Percentiles rank a stretch among this genome's conserved stretches.
These are phyloP conservation scores for Simplicillium aogashimaense DNA, from an alignment of 2,329 filamentous ascomycete species.

Conservation along the genomic window DNA sequence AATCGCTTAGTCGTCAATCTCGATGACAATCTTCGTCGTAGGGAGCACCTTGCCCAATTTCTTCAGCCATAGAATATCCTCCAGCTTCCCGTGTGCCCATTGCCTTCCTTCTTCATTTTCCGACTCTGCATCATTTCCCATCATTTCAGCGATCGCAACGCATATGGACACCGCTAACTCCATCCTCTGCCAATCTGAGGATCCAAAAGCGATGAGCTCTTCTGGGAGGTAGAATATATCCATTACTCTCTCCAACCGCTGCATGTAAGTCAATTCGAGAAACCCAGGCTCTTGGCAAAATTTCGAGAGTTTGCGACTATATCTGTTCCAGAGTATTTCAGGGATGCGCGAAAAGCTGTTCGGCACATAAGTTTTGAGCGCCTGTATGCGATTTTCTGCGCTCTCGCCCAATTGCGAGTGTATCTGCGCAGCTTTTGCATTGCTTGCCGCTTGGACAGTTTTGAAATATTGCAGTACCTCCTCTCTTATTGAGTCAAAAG, in stretches of 20 bases:
- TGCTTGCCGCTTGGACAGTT: no score
- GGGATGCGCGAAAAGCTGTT: constrained; percentile 10
- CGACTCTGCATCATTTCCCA: constrained; percentile 13
- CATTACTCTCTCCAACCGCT: constrained; percentile 13
- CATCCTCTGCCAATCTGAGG: constrained; percentile 15
- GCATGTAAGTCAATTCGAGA: constrained; percentile 9
- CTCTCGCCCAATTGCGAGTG: not conserved
- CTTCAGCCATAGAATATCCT: constrained; percentile 15
- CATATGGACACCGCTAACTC: constrained; percentile 14
- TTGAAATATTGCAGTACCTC: no score
- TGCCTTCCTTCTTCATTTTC: constrained; percentile 8
- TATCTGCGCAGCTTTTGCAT: no score
- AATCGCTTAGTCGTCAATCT: no score
- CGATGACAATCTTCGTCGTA: no score
- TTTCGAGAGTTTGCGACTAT: constrained; percentile 12
- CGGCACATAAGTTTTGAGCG: not conserved
- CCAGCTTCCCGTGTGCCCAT: constrained; percentile 15
- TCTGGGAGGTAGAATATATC: constrained; percentile 17
- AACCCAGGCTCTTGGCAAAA: constrained; percentile 7
- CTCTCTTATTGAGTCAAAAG: no score
- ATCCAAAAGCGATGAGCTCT: constrained; percentile 14
- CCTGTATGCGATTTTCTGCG: not conserved
- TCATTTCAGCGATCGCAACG: constrained; percentile 14
- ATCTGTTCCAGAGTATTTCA: constrained; percentile 9
- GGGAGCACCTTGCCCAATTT: constrained; percentile 5